Evolutionary conservation across 139 green algal genomes (phyloP).

Genomic region (Pedinophyceae sp.): DNA sequence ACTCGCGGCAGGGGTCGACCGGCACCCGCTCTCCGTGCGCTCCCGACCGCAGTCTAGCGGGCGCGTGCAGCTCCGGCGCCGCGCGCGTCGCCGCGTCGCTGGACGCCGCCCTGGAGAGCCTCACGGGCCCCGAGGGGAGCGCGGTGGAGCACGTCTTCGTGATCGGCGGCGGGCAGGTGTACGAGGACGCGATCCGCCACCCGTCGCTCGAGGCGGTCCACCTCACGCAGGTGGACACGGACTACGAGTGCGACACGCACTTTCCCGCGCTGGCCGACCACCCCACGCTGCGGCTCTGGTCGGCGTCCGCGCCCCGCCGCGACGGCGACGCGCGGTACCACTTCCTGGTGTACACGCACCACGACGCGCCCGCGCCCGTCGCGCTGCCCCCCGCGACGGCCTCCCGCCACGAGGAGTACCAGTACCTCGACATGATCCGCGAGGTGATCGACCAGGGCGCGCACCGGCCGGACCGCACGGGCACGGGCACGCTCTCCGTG

Average conservation of each 20-base stretch:
- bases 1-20: no score
- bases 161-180: constrained; percentile 84
- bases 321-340: constrained; percentile 29
- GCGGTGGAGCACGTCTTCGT: constrained; percentile 81
- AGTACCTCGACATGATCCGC: constrained; percentile 88
- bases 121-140: constrained; percentile 23
- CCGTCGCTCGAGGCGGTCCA: constrained; percentile 46
- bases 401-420: constrained; percentile 68
- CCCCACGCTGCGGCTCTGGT: constrained; percentile 55
- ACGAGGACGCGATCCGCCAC: neutral
- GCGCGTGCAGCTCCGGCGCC: neutral
- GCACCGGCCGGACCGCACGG: constrained; percentile 73
- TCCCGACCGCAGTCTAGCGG: neutral
- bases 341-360: constrained; percentile 57
- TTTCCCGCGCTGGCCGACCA: constrained; percentile 47
- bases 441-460: constrained; percentile 67
- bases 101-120: constrained; percentile 45
- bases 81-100: constrained; percentile 17
- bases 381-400: constrained; percentile 29
- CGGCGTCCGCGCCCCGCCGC: constrained; percentile 14
- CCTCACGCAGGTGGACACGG: constrained; percentile 53
- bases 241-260: constrained; percentile 78
- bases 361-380: neutral
- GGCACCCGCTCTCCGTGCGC: no score
- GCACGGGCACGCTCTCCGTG: constrained; percentile 80